These are phyloP conservation scores for Suillus fuscotomentosus DNA, from an alignment of 768 basidiomycete genomes.

Conservation along the genomic window DNA sequence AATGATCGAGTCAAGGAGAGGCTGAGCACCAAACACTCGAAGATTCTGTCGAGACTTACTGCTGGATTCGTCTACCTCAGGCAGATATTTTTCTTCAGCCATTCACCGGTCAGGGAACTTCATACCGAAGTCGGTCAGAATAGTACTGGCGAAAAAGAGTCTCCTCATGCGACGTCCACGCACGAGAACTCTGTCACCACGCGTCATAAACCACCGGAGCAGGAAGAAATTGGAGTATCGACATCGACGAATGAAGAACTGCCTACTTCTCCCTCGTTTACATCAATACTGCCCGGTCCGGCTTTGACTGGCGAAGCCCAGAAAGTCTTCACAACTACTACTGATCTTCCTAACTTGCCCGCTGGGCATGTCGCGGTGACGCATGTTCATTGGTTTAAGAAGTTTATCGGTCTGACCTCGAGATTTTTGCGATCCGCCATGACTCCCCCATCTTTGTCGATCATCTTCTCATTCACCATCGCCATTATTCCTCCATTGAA, in stretches of 20 bases:
- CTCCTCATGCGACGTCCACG: not conserved
- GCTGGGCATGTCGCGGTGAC: not conserved
- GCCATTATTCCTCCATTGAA: conserved; percentile 58
- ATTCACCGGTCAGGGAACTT: not conserved
- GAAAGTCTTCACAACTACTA: too few relatives aligned
- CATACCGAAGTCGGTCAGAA: not conserved
- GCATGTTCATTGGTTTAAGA: not conserved
- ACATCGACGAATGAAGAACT: not conserved
- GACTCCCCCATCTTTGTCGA: conserved; percentile 50
- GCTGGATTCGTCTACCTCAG: conserved; percentile 12
- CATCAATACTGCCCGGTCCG: not conserved
- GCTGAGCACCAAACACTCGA: conserved; percentile 37
- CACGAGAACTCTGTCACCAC: not conserved
- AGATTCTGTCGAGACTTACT: conserved; percentile 4
- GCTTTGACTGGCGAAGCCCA: not conserved
- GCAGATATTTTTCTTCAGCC: not conserved
- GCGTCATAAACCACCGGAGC: not conserved
- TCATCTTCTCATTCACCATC: conserved; percentile 53
- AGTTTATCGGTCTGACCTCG: not conserved
- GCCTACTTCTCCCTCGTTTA: not conserved
- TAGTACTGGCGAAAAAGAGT: not conserved
- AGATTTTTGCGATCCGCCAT: conserved; percentile 37
- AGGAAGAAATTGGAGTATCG: not conserved
- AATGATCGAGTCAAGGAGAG: conserved; percentile 51
- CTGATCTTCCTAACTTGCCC: too few relatives aligned